Base-by-base conservation (phyloP, 352 stramenopile genomes). In the Blastocystis sp. region DNA sequence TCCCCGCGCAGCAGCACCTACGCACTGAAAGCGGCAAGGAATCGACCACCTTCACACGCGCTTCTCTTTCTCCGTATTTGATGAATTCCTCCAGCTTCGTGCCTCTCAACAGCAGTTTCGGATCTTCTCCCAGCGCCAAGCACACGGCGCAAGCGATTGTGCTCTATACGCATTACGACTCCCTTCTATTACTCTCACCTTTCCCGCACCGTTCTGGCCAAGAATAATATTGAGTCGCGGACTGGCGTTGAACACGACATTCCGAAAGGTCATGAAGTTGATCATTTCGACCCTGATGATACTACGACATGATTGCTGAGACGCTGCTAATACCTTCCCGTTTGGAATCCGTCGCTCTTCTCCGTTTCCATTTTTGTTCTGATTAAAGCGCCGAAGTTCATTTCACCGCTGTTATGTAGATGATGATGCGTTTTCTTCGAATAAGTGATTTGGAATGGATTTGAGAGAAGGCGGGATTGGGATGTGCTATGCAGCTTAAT, bases 201-300 rank as follows among this genome's bases (percentile, higher is more conserved):
- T 96, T 89, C 94, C 94, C 0, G 95, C 98, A 57, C 97, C 97
- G 87, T 99, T 99, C 1, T 96, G 95, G 0, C 96, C 97, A 52
- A 98, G 91, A 64, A 99, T 96, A 70, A 99, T 92, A 90, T 99
- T 99, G 9, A 99, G 92, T 10, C 96, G 93, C 65, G 95, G 95
- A 0, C 95, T 94, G 0, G 95, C 94, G 80, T 90, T 92, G 69
- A 98, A 95, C 89, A 96, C 94, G 28, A 93, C 92, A 80, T 97
- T 93, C 14, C 91, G 92, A 92, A 97, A 93, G 1, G 94, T 97
- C 19, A 98, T 91, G 80, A 98, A 98, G 90, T 98, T 97, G 90
- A 96, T 92, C 81, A 98, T 91, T 90, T 93, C 93, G 24, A 98
- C 91, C 90, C 94, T 92, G 87, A 93, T 94, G 90, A 98, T 95